A percentile compares a stretch with the other conserved stretches of the same genome.
Conservation (phyloP, 2,329 filamentous ascomycete genomes). For the Phialophora expanda region DNA sequence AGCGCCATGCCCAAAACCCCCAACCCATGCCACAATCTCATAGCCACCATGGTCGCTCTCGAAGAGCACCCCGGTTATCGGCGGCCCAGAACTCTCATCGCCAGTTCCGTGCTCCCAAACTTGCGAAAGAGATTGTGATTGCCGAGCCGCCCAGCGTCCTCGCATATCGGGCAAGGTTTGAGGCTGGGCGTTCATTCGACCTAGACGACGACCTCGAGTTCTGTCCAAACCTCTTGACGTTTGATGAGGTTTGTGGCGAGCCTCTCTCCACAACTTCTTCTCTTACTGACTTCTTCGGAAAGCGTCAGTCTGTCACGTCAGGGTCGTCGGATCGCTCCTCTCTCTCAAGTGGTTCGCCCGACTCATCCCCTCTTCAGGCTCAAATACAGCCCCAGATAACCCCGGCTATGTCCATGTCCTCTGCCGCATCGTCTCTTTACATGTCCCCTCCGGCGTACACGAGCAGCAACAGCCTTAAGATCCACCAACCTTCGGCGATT, state of each 20-base stretch:
- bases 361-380: slow-evolving; percentile 87
- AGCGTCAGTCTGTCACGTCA: slow-evolving; percentile 91
- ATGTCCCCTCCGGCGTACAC: slow-evolving; percentile 63
- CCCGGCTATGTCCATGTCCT: slow-evolving; percentile 74
- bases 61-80: slow-evolving; percentile 79
- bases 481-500: slow-evolving; percentile 88
- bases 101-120: slow-evolving; percentile 82
- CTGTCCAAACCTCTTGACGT: slow-evolving; percentile 87
- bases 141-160: slow-evolving; percentile 76
- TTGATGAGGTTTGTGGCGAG: slow-evolving; percentile 75
- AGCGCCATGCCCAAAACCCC: slow-evolving; percentile 62
- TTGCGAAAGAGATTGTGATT: slow-evolving; percentile 75
- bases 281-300: slow-evolving; percentile 42
- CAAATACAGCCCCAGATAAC: slow-evolving; percentile 73
- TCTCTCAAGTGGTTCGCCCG: slow-evolving; percentile 89
- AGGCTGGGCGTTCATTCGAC: slow-evolving; percentile 91
- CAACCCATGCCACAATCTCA: slow-evolving; percentile 45
- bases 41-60: slow-evolving; percentile 72
- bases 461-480: slow-evolving; percentile 75
- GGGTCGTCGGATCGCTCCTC: slow-evolving; percentile 90
- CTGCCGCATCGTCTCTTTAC: slow-evolving; percentile 59
- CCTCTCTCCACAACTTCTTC: slow-evolving; percentile 33
- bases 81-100: slow-evolving; percentile 82
- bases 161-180: slow-evolving; percentile 84
- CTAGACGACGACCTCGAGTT: slow-evolving; percentile 96